Conservation (phyloP, 1,284 basidiomycete species). For the Ceratobasidium sp. region DNA sequence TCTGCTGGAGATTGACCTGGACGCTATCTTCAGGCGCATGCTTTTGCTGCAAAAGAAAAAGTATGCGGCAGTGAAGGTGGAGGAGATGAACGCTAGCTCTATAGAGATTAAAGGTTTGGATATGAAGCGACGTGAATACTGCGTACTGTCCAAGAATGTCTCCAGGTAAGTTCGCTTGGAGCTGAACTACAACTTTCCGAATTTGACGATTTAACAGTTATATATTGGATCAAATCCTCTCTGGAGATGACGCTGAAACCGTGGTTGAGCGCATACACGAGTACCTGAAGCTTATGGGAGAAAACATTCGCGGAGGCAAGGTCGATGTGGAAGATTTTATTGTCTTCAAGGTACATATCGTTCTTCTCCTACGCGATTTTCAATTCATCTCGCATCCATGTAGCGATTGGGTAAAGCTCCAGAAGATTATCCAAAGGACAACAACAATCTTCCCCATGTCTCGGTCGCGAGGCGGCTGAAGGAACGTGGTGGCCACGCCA, state of each 20-base stretch:
- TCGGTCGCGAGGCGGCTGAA: conserved; percentile 96
- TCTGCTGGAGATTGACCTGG: conserved; percentile 96
- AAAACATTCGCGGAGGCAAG: conserved; percentile 79
- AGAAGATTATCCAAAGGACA: conserved; percentile 95
- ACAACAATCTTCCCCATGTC: conserved; percentile 95
- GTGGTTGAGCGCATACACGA: conserved; percentile 95
- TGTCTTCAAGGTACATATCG: conserved; percentile 79
- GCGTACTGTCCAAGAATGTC: conserved; percentile 88
- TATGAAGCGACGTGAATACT: conserved; percentile 99
- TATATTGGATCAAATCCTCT: conserved; percentile 90
- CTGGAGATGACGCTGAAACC: conserved; percentile 88
- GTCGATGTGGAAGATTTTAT: conserved; percentile 92
- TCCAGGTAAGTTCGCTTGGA: conserved; percentile 74
- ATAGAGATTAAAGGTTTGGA: conserved; percentile 97
- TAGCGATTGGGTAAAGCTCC: conserved; percentile 94
- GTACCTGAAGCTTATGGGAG: conserved; percentile 79
- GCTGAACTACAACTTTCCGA: background rate
- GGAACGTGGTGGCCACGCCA: conserved; percentile 80
- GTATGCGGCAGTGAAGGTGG: conserved; percentile 96
- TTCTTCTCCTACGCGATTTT: background rate
- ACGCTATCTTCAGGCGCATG: conserved; percentile 93
- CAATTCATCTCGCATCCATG: background rate
- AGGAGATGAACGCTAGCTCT: conserved; percentile 76
- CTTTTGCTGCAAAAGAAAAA: conserved; percentile 99
- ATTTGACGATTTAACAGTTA: conserved; percentile 63